phyloP scores from a whole-genome alignment of 1,284 basidiomycete species.

The Dichomitus squalens region DNA sequence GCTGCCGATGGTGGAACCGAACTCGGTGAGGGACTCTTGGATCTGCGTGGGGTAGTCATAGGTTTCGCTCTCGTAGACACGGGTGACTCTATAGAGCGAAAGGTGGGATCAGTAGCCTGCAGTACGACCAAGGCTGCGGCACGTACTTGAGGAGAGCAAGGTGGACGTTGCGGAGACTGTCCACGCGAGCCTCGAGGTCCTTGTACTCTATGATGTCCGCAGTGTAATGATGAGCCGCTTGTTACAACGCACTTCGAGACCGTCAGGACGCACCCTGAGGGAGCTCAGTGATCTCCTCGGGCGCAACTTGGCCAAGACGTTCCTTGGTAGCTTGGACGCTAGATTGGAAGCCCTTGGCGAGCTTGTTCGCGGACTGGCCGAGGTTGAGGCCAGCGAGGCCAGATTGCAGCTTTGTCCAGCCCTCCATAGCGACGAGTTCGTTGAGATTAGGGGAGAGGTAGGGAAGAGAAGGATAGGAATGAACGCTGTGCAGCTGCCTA shows the following conservation, averaged over 20 bases:
- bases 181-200: conserved; percentile 92
- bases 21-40: conserved; percentile 73
- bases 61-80: conserved; percentile 82
- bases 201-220: conserved; percentile 76
- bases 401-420: conserved; percentile 71
- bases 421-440: conserved; percentile 57
- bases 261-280: conserved; percentile 61
- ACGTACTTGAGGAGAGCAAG: conserved; percentile 77
- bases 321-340: conserved; percentile 91
- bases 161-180: conserved; percentile 87
- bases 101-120: neutral
- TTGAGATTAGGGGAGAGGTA: conserved; percentile 4
- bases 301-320: conserved; percentile 84
- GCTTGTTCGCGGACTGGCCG: conserved; percentile 68
- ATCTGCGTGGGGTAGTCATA: conserved; percentile 89
- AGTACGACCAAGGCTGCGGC: neutral
- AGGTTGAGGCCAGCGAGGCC: conserved; percentile 65
- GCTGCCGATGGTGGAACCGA: conserved; percentile 75
- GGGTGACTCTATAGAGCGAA: conserved; percentile 63
- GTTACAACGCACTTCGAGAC: neutral
- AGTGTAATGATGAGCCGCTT: conserved; percentile 3
- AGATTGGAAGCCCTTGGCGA: conserved; percentile 84
- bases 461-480: neutral
- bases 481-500: conserved; percentile 21
- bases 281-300: conserved; percentile 94